A percentile compares a stretch with the other conserved stretches of the same genome.
phyloP scores from a whole-genome alignment of 345 rosid species.

The Lagerstroemia speciosa region DNA sequence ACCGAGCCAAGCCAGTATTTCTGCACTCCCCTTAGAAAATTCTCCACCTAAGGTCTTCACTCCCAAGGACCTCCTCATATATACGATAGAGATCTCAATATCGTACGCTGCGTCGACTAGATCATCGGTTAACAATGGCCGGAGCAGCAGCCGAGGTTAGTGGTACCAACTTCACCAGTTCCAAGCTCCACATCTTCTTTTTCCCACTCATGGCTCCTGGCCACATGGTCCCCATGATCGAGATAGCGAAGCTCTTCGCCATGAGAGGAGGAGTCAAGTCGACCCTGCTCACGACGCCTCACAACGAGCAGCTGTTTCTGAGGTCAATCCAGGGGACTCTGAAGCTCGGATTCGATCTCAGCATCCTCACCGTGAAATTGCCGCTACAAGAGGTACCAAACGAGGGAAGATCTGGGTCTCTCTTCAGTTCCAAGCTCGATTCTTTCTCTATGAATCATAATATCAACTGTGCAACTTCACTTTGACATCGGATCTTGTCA shows the following conservation, averaged over 20 bases:
- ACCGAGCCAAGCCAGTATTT: no score
- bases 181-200: conserved; percentile 25
- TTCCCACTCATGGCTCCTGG: conserved; percentile 26
- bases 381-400: conserved; percentile 16
- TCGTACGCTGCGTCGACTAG: neutral
- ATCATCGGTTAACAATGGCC: neutral
- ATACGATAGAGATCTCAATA: no score
- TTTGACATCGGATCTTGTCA: conserved; percentile 1
- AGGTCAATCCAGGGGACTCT: conserved; percentile 8
- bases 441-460: no score
- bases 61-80: no score
- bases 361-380: conserved; percentile 12
- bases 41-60: no score
- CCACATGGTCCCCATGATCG: conserved; percentile 29
- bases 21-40: no score
- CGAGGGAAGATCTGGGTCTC: no score
- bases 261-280: conserved; percentile 24
- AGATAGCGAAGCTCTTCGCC: conserved; percentile 31
- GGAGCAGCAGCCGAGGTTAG: neutral
- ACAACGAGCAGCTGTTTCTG: conserved; percentile 11
- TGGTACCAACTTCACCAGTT: neutral
- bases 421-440: no score
- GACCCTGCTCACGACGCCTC: conserved; percentile 26
- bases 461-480: no score
- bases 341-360: conserved; percentile 15